Percentiles rank a stretch among this genome's conserved stretches.
phyloP scores from a whole-genome alignment of 148 eudicot species.

The Suaeda aralocaspica region DNA sequence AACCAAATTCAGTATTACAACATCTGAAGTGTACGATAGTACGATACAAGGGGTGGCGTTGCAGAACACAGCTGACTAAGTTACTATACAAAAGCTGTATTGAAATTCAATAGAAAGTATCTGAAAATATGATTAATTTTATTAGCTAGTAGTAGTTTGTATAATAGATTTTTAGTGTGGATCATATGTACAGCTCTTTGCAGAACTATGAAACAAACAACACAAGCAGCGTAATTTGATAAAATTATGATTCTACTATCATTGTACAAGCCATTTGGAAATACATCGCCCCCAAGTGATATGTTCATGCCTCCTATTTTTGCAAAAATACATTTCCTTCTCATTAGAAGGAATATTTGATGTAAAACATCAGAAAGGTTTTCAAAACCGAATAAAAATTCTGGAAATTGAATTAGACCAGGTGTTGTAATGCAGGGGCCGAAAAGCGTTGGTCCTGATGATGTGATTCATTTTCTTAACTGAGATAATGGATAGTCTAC shows the following conservation, averaged over 20 bases:
- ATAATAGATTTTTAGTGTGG: constrained; percentile 10
- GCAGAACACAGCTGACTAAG: not conserved
- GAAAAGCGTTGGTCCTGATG: too few species aligned
- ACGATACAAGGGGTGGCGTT: not conserved
- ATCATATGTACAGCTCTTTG: constrained; percentile 15
- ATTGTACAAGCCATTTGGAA: not conserved
- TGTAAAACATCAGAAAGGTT: too few species aligned
- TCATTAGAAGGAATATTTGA: too few species aligned
- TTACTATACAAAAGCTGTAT: constrained; percentile 2
- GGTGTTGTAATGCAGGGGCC: too few species aligned
- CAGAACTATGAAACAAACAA: not conserved
- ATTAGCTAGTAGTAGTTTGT: constrained; percentile 11
- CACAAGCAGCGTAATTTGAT: constrained; percentile 9
- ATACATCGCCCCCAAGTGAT: not conserved
- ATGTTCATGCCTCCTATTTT: not conserved
- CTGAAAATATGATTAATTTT: not conserved
- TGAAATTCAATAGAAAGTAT: not conserved
- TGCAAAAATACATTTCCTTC: too few species aligned
- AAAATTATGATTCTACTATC: not conserved
- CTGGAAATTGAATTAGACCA: too few species aligned
- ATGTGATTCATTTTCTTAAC: too few species aligned
- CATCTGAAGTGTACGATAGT: not conserved
- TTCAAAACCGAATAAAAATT: too few species aligned
- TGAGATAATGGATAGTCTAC: too few species aligned
- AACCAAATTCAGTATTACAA: constrained; percentile 2